These are phyloP conservation scores for Mesembryanthemum crystallinum DNA, from an alignment of 148 eudicot genomes.

Conservation along the genomic window DNA sequence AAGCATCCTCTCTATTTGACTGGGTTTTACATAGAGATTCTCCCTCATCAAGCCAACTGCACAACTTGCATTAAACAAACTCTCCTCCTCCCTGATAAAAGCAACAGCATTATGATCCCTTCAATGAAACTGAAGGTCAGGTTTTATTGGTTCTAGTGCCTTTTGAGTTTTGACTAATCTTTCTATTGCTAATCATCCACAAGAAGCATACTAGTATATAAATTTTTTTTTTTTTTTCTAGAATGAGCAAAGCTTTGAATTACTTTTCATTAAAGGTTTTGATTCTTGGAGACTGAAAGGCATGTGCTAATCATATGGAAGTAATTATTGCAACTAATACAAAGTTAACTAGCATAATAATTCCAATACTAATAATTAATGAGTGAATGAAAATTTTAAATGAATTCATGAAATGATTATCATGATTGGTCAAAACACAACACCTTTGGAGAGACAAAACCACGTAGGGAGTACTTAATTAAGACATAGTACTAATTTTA, in stretches of 20 bases:
- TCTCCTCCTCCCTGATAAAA: background rate
- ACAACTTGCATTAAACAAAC: background rate
- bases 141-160: background rate
- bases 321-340: background rate
- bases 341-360: background rate
- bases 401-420: background rate
- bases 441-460: background rate
- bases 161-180: background rate
- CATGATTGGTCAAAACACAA: conserved; percentile 17
- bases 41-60: background rate
- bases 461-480: background rate
- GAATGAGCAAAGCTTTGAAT: background rate
- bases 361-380: background rate
- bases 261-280: background rate
- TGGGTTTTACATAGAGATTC: background rate
- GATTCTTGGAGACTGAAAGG: conserved; percentile 4
- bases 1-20: background rate
- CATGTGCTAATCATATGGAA: conserved; percentile 19
- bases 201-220: background rate
- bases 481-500: background rate
- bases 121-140: background rate
- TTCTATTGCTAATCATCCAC: conserved; percentile 7
- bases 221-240: too few species aligned
- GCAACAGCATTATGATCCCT: background rate
- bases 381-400: background rate